A percentile compares a stretch with the other conserved stretches of the same genome.
Conservation (phyloP, 1,284 basidiomycete species). For the Puccinia novopanici region DNA sequence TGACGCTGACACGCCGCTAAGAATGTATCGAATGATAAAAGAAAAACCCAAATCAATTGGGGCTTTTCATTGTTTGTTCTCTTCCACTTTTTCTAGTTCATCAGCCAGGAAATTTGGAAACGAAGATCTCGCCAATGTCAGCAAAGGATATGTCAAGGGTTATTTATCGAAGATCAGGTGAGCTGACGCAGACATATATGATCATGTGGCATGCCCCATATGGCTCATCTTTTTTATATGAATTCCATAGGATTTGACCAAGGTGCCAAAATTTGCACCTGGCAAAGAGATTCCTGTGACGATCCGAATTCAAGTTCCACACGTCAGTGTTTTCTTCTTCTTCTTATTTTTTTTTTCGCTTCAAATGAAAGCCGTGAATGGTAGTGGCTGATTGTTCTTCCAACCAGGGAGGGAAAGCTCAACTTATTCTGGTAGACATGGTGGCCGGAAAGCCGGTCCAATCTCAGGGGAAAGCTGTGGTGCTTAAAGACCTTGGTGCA, state of each 20-base stretch:
- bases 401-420: constrained; percentile 9
- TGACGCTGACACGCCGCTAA: not conserved
- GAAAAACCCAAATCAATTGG: not conserved
- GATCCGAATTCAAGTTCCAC: constrained; percentile 6
- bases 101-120: constrained; percentile 24
- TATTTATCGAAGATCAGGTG: constrained; percentile 19
- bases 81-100: not conserved
- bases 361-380: not conserved
- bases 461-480: not conserved
- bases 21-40: too few species aligned
- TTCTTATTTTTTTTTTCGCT: not conserved
- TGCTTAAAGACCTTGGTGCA: constrained; percentile 1
- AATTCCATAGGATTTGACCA: not conserved
- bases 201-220: not conserved
- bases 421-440: constrained; percentile 16
- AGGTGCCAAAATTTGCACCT: not conserved
- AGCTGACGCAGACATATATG: not conserved
- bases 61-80: not conserved
- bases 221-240: not conserved
- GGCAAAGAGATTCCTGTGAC: constrained; percentile 14
- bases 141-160: constrained; percentile 8
- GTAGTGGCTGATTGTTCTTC: not conserved
- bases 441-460: not conserved
- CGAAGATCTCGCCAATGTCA: not conserved
- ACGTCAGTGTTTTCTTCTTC: not conserved